These are phyloP conservation scores for Colletotrichum truncatum DNA, from an alignment of 2,329 filamentous ascomycete genomes.

Conservation along the genomic window DNA sequence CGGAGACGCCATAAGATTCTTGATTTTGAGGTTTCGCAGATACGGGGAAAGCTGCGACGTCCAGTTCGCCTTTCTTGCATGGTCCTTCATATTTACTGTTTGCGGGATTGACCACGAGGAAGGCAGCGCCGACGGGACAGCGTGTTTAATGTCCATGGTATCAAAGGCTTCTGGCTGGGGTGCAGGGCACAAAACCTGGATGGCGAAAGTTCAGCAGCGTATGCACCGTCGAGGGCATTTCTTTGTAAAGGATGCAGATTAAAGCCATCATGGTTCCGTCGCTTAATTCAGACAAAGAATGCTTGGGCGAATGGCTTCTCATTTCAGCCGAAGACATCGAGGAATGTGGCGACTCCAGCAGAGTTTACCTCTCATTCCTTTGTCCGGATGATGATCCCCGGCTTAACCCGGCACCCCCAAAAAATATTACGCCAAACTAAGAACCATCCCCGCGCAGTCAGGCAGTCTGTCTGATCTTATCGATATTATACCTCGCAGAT, in stretches of 20 bases:
- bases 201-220: constrained; percentile 15
- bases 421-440: constrained; percentile 20
- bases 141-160: constrained; percentile 28
- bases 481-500: constrained; percentile 22
- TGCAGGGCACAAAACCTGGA: neutral
- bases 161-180: neutral
- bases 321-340: constrained; percentile 29
- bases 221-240: constrained; percentile 26
- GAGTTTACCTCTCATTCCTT: constrained; percentile 29
- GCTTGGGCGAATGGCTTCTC: constrained; percentile 18
- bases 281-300: constrained; percentile 27
- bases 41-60: constrained; percentile 25
- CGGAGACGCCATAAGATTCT: constrained; percentile 16
- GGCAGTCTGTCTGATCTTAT: constrained; percentile 27
- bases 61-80: constrained; percentile 25
- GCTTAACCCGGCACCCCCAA: neutral
- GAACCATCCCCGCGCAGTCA: constrained; percentile 24
- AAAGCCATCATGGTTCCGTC: constrained; percentile 23
- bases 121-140: constrained; percentile 18
- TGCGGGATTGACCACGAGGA: constrained; percentile 22
- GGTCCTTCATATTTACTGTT: constrained; percentile 29
- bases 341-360: constrained; percentile 27
- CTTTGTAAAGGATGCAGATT: constrained; percentile 27
- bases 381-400: constrained; percentile 27
- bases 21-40: constrained; percentile 15